Percentiles rank a stretch among this genome's conserved stretches.
phyloP scores from a whole-genome alignment of 352 stramenopile species.

The Thraustochytrium sp. region DNA sequence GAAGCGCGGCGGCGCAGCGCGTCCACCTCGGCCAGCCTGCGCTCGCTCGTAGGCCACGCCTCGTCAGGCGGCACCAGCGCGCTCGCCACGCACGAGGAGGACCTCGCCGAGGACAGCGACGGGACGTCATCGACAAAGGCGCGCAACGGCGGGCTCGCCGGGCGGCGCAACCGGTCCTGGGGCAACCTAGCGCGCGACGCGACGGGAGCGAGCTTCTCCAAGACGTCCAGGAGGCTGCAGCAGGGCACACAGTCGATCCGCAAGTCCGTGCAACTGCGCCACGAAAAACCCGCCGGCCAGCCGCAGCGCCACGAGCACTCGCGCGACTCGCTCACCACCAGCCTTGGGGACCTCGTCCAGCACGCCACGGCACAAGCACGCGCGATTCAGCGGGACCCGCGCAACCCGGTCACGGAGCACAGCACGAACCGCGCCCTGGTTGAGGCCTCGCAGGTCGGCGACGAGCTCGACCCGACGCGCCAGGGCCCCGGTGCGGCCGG shows the following conservation, averaged over 20 bases:
- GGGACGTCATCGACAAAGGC: too few species aligned
- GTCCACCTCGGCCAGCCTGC: too few species aligned
- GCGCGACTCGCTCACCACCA: neutral
- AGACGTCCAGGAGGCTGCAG: neutral
- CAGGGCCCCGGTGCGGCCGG: too few species aligned
- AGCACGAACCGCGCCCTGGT: neutral
- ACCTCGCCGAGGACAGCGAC: too few species aligned
- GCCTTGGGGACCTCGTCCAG: neutral
- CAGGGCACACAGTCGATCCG: neutral
- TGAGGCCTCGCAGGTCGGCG: neutral
- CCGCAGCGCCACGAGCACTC: neutral
- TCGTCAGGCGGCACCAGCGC: too few species aligned
- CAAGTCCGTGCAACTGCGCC: neutral
- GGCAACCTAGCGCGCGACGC: neutral
- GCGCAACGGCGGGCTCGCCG: too few species aligned
- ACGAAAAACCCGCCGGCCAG: neutral
- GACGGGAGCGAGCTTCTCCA: neutral
- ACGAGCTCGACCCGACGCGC: too few species aligned
- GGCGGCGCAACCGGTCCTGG: neutral
- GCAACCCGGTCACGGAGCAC: neutral
- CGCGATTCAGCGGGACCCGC: neutral
- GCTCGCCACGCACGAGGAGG: too few species aligned
- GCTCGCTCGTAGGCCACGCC: too few species aligned
- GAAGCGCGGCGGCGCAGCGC: too few species aligned
- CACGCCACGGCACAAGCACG: neutral